Percentiles rank a stretch among this genome's conserved stretches.
Conservation (phyloP, 2,329 filamentous ascomycete species). For the Coniochaeta ligniaria region DNA sequence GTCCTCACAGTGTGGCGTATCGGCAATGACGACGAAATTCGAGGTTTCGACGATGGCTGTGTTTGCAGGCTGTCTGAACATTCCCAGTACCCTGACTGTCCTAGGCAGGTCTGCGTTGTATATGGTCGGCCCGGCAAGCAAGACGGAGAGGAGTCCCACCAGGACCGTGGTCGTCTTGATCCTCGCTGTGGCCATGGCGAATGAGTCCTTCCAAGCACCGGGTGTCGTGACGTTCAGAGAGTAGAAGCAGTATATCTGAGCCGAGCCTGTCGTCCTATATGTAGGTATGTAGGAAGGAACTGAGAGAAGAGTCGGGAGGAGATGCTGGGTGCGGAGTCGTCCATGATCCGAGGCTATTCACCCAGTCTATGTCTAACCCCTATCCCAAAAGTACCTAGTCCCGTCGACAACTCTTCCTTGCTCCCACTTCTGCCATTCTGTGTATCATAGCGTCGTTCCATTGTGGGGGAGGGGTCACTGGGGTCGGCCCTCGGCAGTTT, state of each 20-base stretch:
- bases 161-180: not conserved
- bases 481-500: not conserved
- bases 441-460: not conserved
- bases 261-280: not conserved
- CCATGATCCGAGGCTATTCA: not conserved
- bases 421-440: not conserved
- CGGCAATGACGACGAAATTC: conserved; percentile 34
- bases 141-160: not conserved
- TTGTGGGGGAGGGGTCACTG: not conserved
- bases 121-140: not conserved
- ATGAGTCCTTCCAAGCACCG: not conserved
- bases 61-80: conserved; percentile 16
- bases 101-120: not conserved
- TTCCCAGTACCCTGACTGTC: conserved; percentile 11
- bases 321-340: not conserved
- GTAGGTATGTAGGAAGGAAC: not conserved
- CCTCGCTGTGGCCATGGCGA: not conserved
- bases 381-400: too few species aligned
- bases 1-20: conserved; percentile 53
- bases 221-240: not conserved
- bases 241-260: not conserved
- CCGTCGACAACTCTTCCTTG: not conserved
- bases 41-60: conserved; percentile 9
- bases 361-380: too few species aligned
- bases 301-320: not conserved